These are phyloP conservation scores for Amphibolis antarctica DNA, from an alignment of 106 monocot species.

Conservation along the genomic window DNA sequence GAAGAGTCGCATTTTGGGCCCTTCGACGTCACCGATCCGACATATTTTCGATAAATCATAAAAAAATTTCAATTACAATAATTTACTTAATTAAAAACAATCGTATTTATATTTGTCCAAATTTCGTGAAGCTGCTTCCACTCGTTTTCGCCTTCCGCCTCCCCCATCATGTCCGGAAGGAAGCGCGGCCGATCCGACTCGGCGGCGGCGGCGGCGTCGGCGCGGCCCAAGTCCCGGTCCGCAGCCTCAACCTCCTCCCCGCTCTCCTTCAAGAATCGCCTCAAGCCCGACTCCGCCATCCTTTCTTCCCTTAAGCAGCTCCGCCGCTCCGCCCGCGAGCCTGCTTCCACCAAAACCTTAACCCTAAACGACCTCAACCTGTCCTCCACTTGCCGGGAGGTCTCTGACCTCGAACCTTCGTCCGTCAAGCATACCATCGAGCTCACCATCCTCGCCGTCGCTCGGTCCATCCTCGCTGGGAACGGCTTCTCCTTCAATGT, in stretches of 20 bases:
- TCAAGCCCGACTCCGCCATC: slow-evolving; percentile 66
- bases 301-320: slow-evolving; percentile 45
- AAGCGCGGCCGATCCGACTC: slow-evolving; percentile 56
- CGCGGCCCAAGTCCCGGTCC: slow-evolving; percentile 11
- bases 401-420: slow-evolving; percentile 40
- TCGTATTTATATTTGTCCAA: no score
- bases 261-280: slow-evolving; percentile 43
- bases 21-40: no score
- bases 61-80: no score
- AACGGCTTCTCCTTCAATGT: slow-evolving; percentile 78
- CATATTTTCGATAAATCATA: no score
- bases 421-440: slow-evolving; percentile 43
- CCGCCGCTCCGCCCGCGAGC: slow-evolving; percentile 16
- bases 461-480: slow-evolving; percentile 50
- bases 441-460: slow-evolving; percentile 32
- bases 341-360: slow-evolving; percentile 14
- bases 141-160: not conserved
- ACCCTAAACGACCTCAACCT: slow-evolving; percentile 36
- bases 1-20: no score
- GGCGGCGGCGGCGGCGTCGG: not conserved
- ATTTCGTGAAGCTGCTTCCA: not conserved
- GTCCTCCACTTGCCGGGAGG: slow-evolving; percentile 44
- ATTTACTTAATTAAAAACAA: no score
- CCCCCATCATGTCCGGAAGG: slow-evolving; percentile 46
- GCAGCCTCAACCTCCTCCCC: slow-evolving; percentile 6